Evolutionary conservation across 2,329 filamentous ascomycete species (phyloP), one percentile per base, ranked within the genome.

Genomic region (Proliferodiscus dingleyae): DNA sequence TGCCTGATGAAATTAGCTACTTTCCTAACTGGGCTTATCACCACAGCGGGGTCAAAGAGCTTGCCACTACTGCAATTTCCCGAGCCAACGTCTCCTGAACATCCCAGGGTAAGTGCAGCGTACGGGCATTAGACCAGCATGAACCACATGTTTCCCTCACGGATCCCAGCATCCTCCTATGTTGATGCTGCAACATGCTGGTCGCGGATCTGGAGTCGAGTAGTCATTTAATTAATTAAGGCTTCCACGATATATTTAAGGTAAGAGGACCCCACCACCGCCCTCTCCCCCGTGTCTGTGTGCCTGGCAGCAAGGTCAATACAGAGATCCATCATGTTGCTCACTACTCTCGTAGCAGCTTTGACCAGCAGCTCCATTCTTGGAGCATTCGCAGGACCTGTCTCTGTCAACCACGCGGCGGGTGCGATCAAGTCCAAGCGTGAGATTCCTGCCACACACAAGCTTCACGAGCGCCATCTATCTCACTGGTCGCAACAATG

Each of bases 381-480:
- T 11, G 11, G 11, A 11, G 11, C 24, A 26, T 6, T 26, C 11
- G 24, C 24, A 11, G 24, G 24, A 26, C 52, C 52, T 15, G 11
- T 56, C 13, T 36, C 18, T 6, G 21, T 52, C n/a, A 13, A 45
- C 13, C 16, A 39, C 6, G 37, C 32, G 26, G 24, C 41, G 41
- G 43, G 37, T 34, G 42, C n/a, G n/a, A n/a, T 33, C 15, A 37
- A 42, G 24, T 36, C 41, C 13, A 55, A 53, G 41, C 45, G 52
- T 29, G 52, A 48, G 42, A 44, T 53, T 41, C 52, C 54, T 43
- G 21, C 40, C 10, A 44, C 54, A 9, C 52, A 57, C 19, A 46
- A 38, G n/a, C 43, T 57, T 29, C 54, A 57, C 22, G 54, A 57
- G 47, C 52, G 53, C 16, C 54, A 57, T 41, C 22, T 54, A 23